A percentile compares a stretch with the other conserved stretches of the same genome.
Conservation (phyloP, 2,329 filamentous ascomycete species). For the Aspergillus bombycis region DNA sequence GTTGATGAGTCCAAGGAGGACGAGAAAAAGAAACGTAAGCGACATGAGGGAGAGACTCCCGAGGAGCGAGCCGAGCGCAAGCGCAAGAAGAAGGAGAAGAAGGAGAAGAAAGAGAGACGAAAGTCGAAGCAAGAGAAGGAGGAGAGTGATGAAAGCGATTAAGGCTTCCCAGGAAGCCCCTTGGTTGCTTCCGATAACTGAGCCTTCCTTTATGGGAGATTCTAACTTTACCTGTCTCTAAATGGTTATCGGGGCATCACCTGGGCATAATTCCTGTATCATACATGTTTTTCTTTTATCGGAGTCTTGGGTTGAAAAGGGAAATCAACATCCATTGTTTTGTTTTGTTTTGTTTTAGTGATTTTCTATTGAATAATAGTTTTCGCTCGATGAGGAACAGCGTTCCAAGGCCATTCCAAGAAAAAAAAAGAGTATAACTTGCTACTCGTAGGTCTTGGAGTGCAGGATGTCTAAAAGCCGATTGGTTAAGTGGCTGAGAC, state of each 20-base stretch:
- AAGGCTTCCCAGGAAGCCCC: constrained; percentile 32
- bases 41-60: constrained; percentile 57
- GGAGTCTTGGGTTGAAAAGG: constrained; percentile 47
- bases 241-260: constrained; percentile 15
- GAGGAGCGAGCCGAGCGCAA: constrained; percentile 55
- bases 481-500: background rate
- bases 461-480: background rate
- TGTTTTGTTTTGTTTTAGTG: background rate
- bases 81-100: constrained; percentile 57
- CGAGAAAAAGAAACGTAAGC: constrained; percentile 59
- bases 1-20: constrained; percentile 47
- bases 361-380: constrained; percentile 1
- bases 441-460: background rate
- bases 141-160: constrained; percentile 61
- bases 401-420: background rate
- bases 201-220: constrained; percentile 11
- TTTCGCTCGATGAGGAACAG: background rate
- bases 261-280: constrained; percentile 42
- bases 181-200: constrained; percentile 18
- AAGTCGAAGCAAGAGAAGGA: constrained; percentile 82
- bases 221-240: constrained; percentile 5
- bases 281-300: constrained; percentile 36
- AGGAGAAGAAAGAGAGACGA: constrained; percentile 68
- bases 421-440: background rate
- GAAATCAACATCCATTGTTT: constrained; percentile 32